Evolutionary conservation across 2,329 filamentous ascomycete genomes (phyloP), one percentile per base, ranked within the genome.

Genomic region (Dothideomycetes sp.): DNA sequence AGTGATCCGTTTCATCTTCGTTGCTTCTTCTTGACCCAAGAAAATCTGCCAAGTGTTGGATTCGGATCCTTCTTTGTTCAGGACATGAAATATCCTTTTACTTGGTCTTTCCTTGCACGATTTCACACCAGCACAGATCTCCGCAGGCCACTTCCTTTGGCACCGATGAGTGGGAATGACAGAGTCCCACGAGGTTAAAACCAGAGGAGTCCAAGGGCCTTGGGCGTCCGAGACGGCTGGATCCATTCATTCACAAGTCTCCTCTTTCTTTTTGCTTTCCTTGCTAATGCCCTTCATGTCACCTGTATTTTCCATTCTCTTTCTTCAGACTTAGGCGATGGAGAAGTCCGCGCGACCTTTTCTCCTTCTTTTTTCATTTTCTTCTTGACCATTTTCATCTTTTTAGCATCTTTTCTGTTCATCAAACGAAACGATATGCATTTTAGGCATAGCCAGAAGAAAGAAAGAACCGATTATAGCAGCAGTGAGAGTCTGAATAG

Each of bases 1-100:
- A 94, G 63, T 91, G 71, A 46, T 15, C 9, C 18, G 4, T 12
- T 23, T 23, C 19, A 18, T 20, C 15, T 19, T 19, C 24, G 2
- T 16, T 22, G 5, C 17, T 11, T 33, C 9, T 22, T 28, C 8
- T 28, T 34, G 5, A 27, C 8, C 22, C 32, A 31, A 23, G 19
- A 13, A 30, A 25, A 16, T 40, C 10, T 16, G 16, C 17, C 37
- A 33, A 25, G 19, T 28, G 37, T n/a, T 24, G 22, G 12, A 33
- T 25, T 33, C 33, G 37, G 37, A 33, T 31, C 37, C 20, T 32
- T 29, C 22, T 19, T 24, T 33, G 12, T 33, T n/a, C 37, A 40
- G 37, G 37, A 40, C 32, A 27, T 3, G 12, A 5, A 27, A 16
- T n/a, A n/a, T 37, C 25, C 10, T 34, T 37, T 23, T 18, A n/a